A percentile compares a stretch with the other conserved stretches of the same genome.
Evolutionary conservation across 768 basidiomycete species (phyloP).

Genomic region (Leccinellum luteum): DNA sequence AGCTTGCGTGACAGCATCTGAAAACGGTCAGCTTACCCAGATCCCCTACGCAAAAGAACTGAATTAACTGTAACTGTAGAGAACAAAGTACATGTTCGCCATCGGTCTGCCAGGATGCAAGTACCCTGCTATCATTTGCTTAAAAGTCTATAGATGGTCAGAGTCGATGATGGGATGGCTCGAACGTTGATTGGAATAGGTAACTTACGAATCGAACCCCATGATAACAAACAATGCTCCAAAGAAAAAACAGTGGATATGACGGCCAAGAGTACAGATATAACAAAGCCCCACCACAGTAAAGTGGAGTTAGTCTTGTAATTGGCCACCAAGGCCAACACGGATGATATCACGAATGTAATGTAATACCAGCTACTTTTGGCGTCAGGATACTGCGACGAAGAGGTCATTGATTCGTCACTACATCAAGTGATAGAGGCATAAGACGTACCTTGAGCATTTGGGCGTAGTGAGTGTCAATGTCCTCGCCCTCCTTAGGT

Average conservation of each 20-base stretch:
- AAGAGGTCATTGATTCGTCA: background rate
- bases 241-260: conserved; percentile 55
- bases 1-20: conserved; percentile 52
- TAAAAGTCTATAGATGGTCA: conserved; percentile 14
- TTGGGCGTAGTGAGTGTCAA: conserved; percentile 54
- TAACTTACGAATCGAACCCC: conserved; percentile 28
- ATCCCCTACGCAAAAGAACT: background rate
- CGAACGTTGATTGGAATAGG: background rate
- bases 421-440: conserved; percentile 8
- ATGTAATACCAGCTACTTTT: conserved; percentile 34
- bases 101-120: conserved; percentile 36
- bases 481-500: conserved; percentile 37
- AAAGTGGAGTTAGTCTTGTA: conserved; percentile 53
- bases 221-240: conserved; percentile 54
- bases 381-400: conserved; percentile 32
- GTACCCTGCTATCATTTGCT: conserved; percentile 38
- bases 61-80: conserved; percentile 45
- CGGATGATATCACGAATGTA: conserved; percentile 32
- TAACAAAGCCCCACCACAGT: conserved; percentile 58
- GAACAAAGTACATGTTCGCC: conserved; percentile 43
- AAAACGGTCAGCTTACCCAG: conserved; percentile 26
- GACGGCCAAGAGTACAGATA: conserved; percentile 48
- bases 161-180: background rate
- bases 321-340: conserved; percentile 51
- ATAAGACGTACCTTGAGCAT: conserved; percentile 40